Conservation (phyloP, 192 early-diverging fungal genomes). For the Chytriomyces sp. region DNA sequence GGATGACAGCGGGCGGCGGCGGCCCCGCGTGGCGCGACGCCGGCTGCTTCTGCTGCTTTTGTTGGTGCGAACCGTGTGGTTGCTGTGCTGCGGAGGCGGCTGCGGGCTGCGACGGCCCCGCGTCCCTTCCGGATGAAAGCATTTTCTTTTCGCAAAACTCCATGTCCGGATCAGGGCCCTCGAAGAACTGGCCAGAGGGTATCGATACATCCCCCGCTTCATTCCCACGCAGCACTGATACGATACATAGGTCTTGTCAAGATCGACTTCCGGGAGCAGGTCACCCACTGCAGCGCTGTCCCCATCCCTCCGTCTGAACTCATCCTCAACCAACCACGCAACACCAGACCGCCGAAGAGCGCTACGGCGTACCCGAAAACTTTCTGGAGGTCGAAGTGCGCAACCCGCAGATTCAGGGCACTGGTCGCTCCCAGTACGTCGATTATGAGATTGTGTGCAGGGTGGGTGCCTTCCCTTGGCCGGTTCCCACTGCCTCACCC, state of each 20-base stretch:
- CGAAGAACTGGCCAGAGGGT: slow-evolving; percentile 25
- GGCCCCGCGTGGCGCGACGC: slow-evolving; percentile 23
- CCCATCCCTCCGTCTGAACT: not conserved
- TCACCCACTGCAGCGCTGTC: not conserved
- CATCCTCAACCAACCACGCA: not conserved
- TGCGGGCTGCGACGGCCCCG: not conserved
- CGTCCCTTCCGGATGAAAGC: not conserved
- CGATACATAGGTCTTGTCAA: slow-evolving; percentile 27
- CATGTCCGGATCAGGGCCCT: not conserved
- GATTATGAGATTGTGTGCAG: slow-evolving; percentile 95
- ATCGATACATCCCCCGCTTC: not conserved
- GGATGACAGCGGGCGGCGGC: slow-evolving; percentile 47
- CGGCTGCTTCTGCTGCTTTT: not conserved
- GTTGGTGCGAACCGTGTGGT: not conserved
- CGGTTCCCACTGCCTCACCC: not conserved
- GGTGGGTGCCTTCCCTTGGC: slow-evolving; percentile 52
- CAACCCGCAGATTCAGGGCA: slow-evolving; percentile 85
- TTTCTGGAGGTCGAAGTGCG: slow-evolving; percentile 94
- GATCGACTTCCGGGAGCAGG: slow-evolving; percentile 51
- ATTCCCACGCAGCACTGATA: not conserved
- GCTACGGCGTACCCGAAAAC: slow-evolving; percentile 94
- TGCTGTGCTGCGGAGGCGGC: slow-evolving; percentile 16
- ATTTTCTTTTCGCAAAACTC: not conserved
- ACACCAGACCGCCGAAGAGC: slow-evolving; percentile 50
- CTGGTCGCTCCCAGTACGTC: slow-evolving; percentile 82